Evolutionary conservation across 306 rosid species (phyloP).

Genomic region (Cyamopsis tetragonoloba): DNA sequence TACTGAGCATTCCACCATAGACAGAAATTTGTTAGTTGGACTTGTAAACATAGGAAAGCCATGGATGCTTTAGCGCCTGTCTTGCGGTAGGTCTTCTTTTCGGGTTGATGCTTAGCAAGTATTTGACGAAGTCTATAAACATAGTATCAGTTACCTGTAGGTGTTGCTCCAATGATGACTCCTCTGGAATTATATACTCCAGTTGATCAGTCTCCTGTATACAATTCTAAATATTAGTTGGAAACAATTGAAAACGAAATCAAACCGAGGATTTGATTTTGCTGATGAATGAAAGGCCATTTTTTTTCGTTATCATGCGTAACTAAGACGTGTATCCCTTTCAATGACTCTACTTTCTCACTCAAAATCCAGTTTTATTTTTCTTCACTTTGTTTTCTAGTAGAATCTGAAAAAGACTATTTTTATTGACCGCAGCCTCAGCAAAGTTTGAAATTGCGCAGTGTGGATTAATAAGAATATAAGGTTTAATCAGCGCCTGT

Average conservation of each 20-base stretch:
- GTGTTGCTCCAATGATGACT: conserved; percentile 68
- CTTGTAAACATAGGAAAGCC: conserved; percentile 71
- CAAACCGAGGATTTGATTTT: background rate
- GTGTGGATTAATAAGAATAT: background rate
- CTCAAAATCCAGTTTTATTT: background rate
- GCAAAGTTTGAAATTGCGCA: background rate
- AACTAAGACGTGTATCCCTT: background rate
- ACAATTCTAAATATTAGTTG: conserved; percentile 5
- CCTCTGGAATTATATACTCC: conserved; percentile 86
- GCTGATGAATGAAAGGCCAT: background rate
- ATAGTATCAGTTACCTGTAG: conserved; percentile 50
- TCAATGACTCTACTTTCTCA: background rate
- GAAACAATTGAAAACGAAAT: background rate
- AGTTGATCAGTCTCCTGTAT: conserved; percentile 74
- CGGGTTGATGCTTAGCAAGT: conserved; percentile 72
- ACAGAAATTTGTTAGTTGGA: conserved; percentile 28
- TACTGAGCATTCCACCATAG: conserved; percentile 16
- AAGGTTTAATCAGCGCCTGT: background rate
- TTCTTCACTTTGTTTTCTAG: background rate
- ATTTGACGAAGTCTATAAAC: conserved; percentile 63
- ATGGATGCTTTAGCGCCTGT: conserved; percentile 85
- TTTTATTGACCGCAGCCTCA: background rate
- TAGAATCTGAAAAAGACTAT: background rate
- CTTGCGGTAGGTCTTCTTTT: conserved; percentile 68
- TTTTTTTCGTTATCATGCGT: background rate